Evolutionary conservation across 2,329 filamentous ascomycete genomes (phyloP).

Genomic region (Aspergillus bombycis): DNA sequence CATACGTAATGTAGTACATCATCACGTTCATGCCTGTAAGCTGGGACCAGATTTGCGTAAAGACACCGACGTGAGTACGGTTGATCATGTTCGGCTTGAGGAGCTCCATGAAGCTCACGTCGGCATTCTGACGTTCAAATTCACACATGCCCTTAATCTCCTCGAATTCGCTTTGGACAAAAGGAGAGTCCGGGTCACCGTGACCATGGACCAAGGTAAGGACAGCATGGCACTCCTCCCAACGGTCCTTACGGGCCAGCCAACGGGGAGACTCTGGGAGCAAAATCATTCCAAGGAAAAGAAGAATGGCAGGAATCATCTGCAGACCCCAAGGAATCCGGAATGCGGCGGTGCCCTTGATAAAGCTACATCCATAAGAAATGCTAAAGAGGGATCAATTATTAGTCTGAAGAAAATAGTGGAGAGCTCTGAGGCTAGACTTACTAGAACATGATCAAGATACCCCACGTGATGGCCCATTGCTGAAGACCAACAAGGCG

Average conservation of each 20-base stretch:
- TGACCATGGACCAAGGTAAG: slow-evolving; percentile 63
- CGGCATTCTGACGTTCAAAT: slow-evolving; percentile 70
- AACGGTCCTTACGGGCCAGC: slow-evolving; percentile 64
- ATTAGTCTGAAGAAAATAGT: neutral
- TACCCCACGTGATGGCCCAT: slow-evolving; percentile 74
- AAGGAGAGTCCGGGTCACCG: slow-evolving; percentile 65
- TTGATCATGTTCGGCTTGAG: slow-evolving; percentile 74
- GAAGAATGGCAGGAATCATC: slow-evolving; percentile 62
- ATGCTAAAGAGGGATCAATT: slow-evolving; percentile 42
- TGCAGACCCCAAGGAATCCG: slow-evolving; percentile 68
- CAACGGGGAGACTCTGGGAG: slow-evolving; percentile 64
- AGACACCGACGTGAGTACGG: slow-evolving; percentile 71
- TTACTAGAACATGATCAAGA: slow-evolving; percentile 69
- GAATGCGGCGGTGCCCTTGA: slow-evolving; percentile 62
- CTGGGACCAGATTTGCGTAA: slow-evolving; percentile 76
- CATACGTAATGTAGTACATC: slow-evolving; percentile 69
- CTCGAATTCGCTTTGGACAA: slow-evolving; percentile 69
- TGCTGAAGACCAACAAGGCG: slow-evolving; percentile 73
- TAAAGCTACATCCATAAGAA: slow-evolving; percentile 63
- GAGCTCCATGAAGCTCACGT: slow-evolving; percentile 72
- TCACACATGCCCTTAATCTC: slow-evolving; percentile 75
- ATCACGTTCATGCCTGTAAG: slow-evolving; percentile 76
- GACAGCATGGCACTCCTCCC: slow-evolving; percentile 56
- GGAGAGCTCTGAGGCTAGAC: slow-evolving; percentile 59
- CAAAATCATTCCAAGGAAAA: slow-evolving; percentile 57